phyloP scores from a whole-genome alignment of 345 rosid genomes.

The Gossypium rotundifolium region DNA sequence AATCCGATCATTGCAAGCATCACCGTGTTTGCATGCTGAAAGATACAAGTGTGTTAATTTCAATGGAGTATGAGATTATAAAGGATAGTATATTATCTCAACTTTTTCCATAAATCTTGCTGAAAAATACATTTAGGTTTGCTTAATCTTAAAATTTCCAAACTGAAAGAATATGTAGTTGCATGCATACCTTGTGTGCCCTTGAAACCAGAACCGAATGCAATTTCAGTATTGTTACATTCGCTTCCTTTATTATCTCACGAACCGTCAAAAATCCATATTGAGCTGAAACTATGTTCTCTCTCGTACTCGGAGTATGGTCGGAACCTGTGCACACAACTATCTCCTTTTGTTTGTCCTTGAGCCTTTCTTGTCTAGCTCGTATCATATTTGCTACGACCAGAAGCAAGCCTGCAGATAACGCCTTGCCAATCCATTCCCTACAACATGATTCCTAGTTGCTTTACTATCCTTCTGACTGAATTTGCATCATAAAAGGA shows the following conservation, averaged over 20 bases:
- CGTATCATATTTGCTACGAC: constrained; percentile 47
- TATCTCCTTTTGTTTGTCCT: constrained; percentile 38
- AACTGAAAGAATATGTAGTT: neutral
- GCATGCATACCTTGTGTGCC: constrained; percentile 50
- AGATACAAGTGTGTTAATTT: neutral
- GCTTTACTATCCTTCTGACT: neutral
- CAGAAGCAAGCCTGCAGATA: constrained; percentile 47
- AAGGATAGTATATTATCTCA: neutral
- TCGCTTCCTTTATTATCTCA: constrained; percentile 49
- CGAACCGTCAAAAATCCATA: constrained; percentile 44
- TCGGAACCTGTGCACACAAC: constrained; percentile 54
- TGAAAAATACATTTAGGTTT: neutral
- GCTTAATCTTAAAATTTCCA: constrained; percentile 3
- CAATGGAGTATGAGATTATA: neutral
- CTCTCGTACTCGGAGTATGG: constrained; percentile 39
- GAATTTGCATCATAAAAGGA: neutral
- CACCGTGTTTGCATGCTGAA: constrained; percentile 63
- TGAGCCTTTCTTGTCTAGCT: constrained; percentile 32
- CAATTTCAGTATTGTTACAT: constrained; percentile 58
- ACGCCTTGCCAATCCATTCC: constrained; percentile 77
- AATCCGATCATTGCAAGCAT: constrained; percentile 38
- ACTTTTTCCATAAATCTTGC: neutral
- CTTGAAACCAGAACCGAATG: constrained; percentile 54
- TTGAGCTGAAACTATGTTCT: constrained; percentile 79
- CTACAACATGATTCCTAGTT: constrained; percentile 20